A percentile compares a stretch with the other conserved stretches of the same genome.
phyloP scores from a whole-genome alignment of 2,329 filamentous ascomycete genomes.

The Fusarium duplospermum region DNA sequence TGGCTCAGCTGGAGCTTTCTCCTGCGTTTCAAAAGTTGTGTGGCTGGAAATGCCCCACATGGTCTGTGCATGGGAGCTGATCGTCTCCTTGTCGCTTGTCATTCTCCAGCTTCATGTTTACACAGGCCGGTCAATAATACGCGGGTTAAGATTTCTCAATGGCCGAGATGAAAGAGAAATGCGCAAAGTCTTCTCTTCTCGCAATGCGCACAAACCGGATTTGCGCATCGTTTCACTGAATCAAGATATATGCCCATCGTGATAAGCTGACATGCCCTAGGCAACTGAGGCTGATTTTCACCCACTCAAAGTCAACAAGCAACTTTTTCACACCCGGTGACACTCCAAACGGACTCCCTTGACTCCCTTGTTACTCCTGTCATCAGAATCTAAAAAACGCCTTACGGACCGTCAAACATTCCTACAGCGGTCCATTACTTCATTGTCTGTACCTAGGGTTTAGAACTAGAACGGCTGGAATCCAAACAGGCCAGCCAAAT shows the following conservation, averaged over 20 bases:
- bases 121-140: neutral
- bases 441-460: neutral
- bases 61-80: neutral
- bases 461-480: neutral
- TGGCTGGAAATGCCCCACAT: constrained; percentile 9
- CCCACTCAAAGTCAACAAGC: neutral
- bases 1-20: constrained; percentile 9
- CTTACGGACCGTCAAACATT: neutral
- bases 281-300: neutral
- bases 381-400: constrained; percentile 4
- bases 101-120: constrained; percentile 1
- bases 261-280: neutral
- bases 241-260: neutral
- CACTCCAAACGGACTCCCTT: constrained; percentile 21
- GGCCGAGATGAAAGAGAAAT: neutral
- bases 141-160: neutral
- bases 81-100: neutral
- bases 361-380: constrained; percentile 11
- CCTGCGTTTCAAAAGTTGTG: neutral
- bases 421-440: neutral
- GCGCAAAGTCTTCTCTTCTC: neutral
- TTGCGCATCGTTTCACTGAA: neutral
- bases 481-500: neutral
- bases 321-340: constrained; percentile 19
- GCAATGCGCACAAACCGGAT: neutral